These are phyloP conservation scores for Phytophthora cajani DNA, from an alignment of 352 stramenopile species.

Conservation along the genomic window DNA sequence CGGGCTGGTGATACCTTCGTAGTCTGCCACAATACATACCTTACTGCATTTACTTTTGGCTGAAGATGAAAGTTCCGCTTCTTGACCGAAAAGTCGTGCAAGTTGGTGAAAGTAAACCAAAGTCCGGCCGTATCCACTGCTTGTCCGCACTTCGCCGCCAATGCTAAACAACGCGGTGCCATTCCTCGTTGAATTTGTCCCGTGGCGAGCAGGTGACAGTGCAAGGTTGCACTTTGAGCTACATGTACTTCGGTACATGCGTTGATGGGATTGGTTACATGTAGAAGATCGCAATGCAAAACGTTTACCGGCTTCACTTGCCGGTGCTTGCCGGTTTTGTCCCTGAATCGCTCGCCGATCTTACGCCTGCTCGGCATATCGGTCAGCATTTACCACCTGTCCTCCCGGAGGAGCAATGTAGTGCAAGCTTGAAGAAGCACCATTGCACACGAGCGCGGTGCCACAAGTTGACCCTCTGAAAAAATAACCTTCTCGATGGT, in stretches of 20 bases:
- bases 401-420: not conserved
- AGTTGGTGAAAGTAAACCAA: no score
- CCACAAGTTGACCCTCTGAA: conserved; percentile 22
- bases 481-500: conserved; percentile 3
- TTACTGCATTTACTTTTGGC: no score
- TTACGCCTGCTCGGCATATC: not conserved
- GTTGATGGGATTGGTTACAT: not conserved
- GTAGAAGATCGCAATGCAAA: no score
- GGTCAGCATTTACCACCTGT: not conserved
- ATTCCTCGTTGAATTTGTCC: not conserved
- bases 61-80: no score
- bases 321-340: not conserved
- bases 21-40: not conserved
- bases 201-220: no score
- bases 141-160: not conserved
- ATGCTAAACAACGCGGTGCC: not conserved
- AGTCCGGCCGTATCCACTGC: not conserved
- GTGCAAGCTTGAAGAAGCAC: conserved; percentile 15
- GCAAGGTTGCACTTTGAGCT: no score
- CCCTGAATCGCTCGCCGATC: not conserved
- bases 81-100: no score
- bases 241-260: not conserved
- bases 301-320: not conserved
- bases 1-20: conserved; percentile 7
- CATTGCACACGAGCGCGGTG: conserved; percentile 18